Percentiles rank a stretch among this genome's conserved stretches.
phyloP scores from a whole-genome alignment of 139 green algal species.

The Closterium sp. region DNA sequence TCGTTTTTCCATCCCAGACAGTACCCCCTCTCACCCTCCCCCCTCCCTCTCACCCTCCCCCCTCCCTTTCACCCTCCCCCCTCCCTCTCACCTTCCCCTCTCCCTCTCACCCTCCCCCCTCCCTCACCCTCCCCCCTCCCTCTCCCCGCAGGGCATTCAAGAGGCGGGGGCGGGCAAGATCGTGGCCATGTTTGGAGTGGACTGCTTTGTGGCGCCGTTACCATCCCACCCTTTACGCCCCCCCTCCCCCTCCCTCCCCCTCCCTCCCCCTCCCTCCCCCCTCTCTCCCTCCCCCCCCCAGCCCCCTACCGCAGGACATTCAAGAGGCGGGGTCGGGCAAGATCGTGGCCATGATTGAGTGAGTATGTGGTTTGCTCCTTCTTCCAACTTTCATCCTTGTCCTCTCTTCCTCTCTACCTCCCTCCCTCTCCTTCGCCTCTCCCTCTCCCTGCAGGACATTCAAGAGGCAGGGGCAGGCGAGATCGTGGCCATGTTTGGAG shows the following conservation, averaged over 20 bases:
- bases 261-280: neutral
- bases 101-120: no score
- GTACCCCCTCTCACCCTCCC: no score
- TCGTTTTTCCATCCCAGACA: no score
- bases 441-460: no score
- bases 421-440: neutral
- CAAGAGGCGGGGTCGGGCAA: conserved; percentile 72
- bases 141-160: neutral
- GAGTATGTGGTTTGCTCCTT: no score
- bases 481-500: conserved; percentile 97
- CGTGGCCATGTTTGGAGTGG: neutral
- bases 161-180: conserved; percentile 3
- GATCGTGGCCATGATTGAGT: conserved; percentile 96
- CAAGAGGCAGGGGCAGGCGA: conserved; percentile 66
- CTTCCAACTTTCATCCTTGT: no score
- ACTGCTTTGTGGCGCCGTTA: no score
- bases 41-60: no score
- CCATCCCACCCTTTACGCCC: neutral
- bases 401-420: no score
- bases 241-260: neutral
- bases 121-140: neutral
- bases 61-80: neutral
- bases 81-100: neutral
- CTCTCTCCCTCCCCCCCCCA: no score
- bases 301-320: conserved; percentile 79